These are phyloP conservation scores for Fusarium sp. DNA, from an alignment of 2,329 filamentous ascomycete species.

Conservation along the genomic window DNA sequence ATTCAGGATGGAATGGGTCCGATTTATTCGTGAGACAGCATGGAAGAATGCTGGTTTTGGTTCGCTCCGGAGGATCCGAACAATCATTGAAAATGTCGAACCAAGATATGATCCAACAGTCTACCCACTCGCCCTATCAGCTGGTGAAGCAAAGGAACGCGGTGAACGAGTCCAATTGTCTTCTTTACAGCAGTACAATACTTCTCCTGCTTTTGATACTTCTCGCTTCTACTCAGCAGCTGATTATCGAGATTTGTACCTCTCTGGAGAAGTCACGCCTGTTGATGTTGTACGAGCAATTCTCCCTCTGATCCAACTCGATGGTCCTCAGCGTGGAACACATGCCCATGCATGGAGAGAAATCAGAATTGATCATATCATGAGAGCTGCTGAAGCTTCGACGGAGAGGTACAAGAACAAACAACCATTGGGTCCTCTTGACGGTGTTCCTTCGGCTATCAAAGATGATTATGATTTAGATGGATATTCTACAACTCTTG, in stretches of 20 bases:
- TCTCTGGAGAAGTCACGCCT: constrained; percentile 60
- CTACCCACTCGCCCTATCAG: constrained; percentile 54
- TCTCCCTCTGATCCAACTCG: constrained; percentile 59
- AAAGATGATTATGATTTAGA: constrained; percentile 83
- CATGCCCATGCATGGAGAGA: constrained; percentile 61
- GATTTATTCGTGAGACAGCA: constrained; percentile 39
- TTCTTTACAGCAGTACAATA: background rate
- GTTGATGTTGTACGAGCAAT: constrained; percentile 59
- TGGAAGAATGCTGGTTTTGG: constrained; percentile 75
- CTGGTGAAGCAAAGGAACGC: constrained; percentile 56
- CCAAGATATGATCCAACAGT: constrained; percentile 62
- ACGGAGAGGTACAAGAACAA: constrained; percentile 63
- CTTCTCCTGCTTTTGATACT: constrained; percentile 53
- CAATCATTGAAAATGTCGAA: constrained; percentile 63
- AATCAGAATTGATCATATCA: constrained; percentile 55
- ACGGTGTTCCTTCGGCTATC: constrained; percentile 78
- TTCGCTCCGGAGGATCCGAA: constrained; percentile 64
- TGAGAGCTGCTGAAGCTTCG: constrained; percentile 59
- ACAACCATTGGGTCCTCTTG: constrained; percentile 71
- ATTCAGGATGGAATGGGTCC: constrained; percentile 44
- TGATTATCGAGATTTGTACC: constrained; percentile 59
- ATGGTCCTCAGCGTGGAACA: constrained; percentile 52
- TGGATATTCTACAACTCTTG: constrained; percentile 77
- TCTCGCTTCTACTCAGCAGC: constrained; percentile 53
- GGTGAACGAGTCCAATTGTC: constrained; percentile 14